Evolutionary conservation across 208 protist genomes (phyloP).

Genomic region (Leishmania martiniquensis): DNA sequence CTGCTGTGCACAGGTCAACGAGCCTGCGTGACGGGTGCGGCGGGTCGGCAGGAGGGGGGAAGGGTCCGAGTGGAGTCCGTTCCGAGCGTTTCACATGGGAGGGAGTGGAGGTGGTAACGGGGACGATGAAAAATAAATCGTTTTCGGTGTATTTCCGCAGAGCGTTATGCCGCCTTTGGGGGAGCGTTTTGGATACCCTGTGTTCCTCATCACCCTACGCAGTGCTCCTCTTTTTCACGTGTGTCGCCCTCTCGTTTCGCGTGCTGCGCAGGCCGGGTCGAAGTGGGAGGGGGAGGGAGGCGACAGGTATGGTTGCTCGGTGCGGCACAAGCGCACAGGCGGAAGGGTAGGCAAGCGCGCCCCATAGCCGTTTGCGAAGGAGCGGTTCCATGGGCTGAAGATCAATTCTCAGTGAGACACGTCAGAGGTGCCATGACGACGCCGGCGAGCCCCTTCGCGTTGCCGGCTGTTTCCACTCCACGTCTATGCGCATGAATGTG

Average conservation of each 20-base stretch:
- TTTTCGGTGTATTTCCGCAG: no score
- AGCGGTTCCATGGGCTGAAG: not conserved
- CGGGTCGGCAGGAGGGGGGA: not conserved
- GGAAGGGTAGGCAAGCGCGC: not conserved
- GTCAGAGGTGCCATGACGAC: not conserved
- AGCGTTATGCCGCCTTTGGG: no score
- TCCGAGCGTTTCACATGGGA: not conserved
- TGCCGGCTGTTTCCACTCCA: not conserved
- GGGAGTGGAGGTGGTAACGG: no score
- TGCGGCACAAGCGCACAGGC: not conserved
- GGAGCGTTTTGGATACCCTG: no score
- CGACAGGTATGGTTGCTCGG: not conserved
- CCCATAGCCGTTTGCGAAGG: not conserved
- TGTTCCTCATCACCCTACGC: not conserved
- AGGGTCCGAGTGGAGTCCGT: not conserved
- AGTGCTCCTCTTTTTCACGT: not conserved
- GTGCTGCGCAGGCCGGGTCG: not conserved
- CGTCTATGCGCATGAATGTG: not conserved
- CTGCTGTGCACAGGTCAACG: not conserved
- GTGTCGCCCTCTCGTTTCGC: not conserved
- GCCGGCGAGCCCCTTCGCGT: not conserved
- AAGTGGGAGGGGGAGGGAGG: not conserved
- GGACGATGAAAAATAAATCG: no score
- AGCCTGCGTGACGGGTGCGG: not conserved
- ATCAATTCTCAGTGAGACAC: not conserved